A percentile compares a stretch with the other conserved stretches of the same genome.
phyloP scores from a whole-genome alignment of 768 basidiomycete species.

The Holtermannia corniformis region DNA sequence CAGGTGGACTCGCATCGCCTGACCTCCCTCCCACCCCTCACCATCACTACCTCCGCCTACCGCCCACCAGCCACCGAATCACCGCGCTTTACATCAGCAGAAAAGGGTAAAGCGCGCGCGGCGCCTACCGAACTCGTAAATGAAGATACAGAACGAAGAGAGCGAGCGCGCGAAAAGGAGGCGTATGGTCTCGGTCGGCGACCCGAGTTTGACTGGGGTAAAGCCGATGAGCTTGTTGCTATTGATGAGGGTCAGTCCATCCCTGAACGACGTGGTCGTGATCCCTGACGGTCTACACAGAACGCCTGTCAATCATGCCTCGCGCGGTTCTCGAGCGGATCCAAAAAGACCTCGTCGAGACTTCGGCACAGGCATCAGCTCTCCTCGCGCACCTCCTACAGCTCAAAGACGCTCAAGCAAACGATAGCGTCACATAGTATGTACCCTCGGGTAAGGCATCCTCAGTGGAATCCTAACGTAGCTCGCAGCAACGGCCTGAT shows the following conservation, averaged over 20 bases:
- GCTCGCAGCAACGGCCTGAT: conserved; percentile 86
- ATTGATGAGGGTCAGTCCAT: conserved; percentile 54
- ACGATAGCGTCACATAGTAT: conserved; percentile 36
- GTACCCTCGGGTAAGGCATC: conserved; percentile 4
- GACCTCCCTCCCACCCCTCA: conserved; percentile 57
- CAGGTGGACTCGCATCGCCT: conserved; percentile 37
- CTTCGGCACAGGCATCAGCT: conserved; percentile 65
- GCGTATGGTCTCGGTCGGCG: conserved; percentile 58
- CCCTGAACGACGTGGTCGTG: background rate
- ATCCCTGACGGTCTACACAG: conserved; percentile 44
- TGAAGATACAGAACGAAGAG: conserved; percentile 35
- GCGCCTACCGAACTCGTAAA: conserved; percentile 42
- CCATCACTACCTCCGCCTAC: conserved; percentile 59
- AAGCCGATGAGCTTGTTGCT: conserved; percentile 57
- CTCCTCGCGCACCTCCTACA: conserved; percentile 75
- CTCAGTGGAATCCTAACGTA: conserved; percentile 53
- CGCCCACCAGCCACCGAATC: conserved; percentile 40
- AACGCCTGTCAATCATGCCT: conserved; percentile 62
- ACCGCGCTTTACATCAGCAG: conserved; percentile 1
- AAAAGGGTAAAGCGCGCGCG: conserved; percentile 46
- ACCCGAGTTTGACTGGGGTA: conserved; percentile 61
- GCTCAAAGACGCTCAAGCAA: conserved; percentile 42
- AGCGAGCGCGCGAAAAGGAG: conserved; percentile 6
- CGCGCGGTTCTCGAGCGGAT: conserved; percentile 57
- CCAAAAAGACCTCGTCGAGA: conserved; percentile 57